Evolutionary conservation across 148 eudicot genomes (phyloP).

Genomic region (Bassia scoparia): DNA sequence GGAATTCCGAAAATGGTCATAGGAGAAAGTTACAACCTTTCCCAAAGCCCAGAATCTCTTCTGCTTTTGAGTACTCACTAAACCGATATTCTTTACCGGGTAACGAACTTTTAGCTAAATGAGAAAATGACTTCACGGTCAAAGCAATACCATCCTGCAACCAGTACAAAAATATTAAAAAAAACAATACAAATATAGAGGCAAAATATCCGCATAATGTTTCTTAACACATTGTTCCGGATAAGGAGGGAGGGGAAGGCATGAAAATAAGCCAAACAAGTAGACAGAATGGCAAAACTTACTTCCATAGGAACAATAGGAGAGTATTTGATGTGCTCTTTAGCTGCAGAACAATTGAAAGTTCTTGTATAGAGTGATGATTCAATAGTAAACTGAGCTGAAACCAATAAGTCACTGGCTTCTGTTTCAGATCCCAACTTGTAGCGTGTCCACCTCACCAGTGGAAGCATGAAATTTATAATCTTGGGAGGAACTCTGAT

Average conservation of each 20-base stretch:
- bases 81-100: constrained; percentile 32
- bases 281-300: constrained; percentile 26
- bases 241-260: too few relatives aligned
- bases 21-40: constrained; percentile 47
- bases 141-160: constrained; percentile 70
- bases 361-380: constrained; percentile 63
- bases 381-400: constrained; percentile 44
- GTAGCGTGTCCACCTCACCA: constrained; percentile 50
- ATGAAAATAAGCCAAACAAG: background rate
- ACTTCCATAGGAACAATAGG: constrained; percentile 78
- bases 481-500: constrained; percentile 58
- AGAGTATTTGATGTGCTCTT: constrained; percentile 59
- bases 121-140: constrained; percentile 66
- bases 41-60: constrained; percentile 71
- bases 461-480: constrained; percentile 33
- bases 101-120: constrained; percentile 42
- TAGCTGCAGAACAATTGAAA: constrained; percentile 76
- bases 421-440: constrained; percentile 49
- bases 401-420: constrained; percentile 25
- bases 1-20: constrained; percentile 4
- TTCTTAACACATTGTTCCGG: too few relatives aligned
- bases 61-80: constrained; percentile 57
- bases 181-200: too few relatives aligned
- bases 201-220: too few relatives aligned
- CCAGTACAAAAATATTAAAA: constrained; percentile 11